Percentiles rank a stretch among this genome's conserved stretches.
Evolutionary conservation across 192 early-diverging fungal species (phyloP).

Genomic region (Dispira simplex): DNA sequence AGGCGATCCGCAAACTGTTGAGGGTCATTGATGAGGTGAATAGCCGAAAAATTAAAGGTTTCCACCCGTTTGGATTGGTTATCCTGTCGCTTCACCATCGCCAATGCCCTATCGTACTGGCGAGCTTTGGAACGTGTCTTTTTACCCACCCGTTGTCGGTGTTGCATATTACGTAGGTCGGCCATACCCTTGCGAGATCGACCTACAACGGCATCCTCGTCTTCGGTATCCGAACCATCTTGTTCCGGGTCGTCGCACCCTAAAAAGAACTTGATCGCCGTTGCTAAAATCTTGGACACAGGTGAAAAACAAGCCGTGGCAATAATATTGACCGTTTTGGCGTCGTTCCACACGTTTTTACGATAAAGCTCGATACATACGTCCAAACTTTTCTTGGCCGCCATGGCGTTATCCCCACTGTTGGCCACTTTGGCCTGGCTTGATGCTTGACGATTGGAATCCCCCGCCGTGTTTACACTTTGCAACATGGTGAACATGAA

Average conservation of each 20-base stretch:
- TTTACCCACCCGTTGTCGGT: slow-evolving; percentile 63
- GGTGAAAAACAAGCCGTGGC: slow-evolving; percentile 91
- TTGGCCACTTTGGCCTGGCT: slow-evolving; percentile 11
- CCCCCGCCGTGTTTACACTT: slow-evolving; percentile 1
- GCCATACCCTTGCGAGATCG: slow-evolving; percentile 12
- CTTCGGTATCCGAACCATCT: slow-evolving; percentile 45
- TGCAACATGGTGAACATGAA: slow-evolving; percentile 96
- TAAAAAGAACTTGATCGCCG: slow-evolving; percentile 90
- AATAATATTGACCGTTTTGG: slow-evolving; percentile 98
- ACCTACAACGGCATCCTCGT: slow-evolving; percentile 13
- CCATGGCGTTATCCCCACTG: slow-evolving; percentile 59
- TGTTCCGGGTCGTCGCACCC: slow-evolving; percentile 62
- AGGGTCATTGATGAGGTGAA: slow-evolving; percentile 91
- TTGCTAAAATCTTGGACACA: slow-evolving; percentile 78
- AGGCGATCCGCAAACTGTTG: slow-evolving; percentile 95
- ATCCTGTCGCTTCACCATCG: slow-evolving; percentile 46
- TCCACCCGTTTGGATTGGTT: slow-evolving; percentile 46
- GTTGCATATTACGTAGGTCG: slow-evolving; percentile 62
- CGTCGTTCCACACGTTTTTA: slow-evolving; percentile 96
- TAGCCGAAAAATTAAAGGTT: slow-evolving; percentile 80
- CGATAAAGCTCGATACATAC: slow-evolving; percentile 95
- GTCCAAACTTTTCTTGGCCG: slow-evolving; percentile 92
- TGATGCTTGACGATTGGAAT: not conserved
- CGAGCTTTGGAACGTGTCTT: slow-evolving; percentile 71
- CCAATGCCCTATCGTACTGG: slow-evolving; percentile 63